Conservation (phyloP, 441 rosid species). For the Pelargonium myrrhifolium region DNA sequence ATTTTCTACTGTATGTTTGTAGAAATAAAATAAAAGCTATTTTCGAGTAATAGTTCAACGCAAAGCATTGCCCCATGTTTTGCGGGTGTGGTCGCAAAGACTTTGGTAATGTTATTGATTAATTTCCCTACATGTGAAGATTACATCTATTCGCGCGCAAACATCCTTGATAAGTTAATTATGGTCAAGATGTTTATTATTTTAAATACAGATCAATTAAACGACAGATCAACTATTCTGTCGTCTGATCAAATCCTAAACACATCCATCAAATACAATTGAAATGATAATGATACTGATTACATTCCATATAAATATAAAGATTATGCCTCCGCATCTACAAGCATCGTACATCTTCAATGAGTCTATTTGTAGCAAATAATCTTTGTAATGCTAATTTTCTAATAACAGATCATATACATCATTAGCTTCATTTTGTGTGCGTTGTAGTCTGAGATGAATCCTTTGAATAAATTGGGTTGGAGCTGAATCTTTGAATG, state of each 20-base stretch:
- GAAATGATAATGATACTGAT: not conserved
- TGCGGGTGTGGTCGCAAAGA: not conserved
- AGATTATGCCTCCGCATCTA: not conserved
- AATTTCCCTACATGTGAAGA: not conserved
- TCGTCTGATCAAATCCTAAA: not conserved
- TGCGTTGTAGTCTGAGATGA: not conserved
- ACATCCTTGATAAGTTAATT: too few species aligned
- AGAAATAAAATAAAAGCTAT: not conserved
- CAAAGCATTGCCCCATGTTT: not conserved
- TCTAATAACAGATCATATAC: not conserved
- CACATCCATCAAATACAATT: not conserved
- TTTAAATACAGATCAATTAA: not conserved
- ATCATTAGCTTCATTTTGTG: not conserved
- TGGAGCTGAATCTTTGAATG: slow-evolving; percentile 2
- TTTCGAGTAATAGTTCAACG: not conserved
- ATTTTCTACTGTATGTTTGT: not conserved
- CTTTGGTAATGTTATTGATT: not conserved
- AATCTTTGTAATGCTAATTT: not conserved
- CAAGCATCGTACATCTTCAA: not conserved
- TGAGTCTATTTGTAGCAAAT: not conserved
- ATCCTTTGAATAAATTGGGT: not conserved
- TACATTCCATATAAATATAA: not conserved
- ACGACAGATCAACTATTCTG: not conserved
- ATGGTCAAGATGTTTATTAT: not conserved
- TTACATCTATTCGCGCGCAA: not conserved